Evolutionary conservation across 1,284 basidiomycete genomes (phyloP), one percentile per base, ranked within the genome.

Genomic region (Wallemia hederae): DNA sequence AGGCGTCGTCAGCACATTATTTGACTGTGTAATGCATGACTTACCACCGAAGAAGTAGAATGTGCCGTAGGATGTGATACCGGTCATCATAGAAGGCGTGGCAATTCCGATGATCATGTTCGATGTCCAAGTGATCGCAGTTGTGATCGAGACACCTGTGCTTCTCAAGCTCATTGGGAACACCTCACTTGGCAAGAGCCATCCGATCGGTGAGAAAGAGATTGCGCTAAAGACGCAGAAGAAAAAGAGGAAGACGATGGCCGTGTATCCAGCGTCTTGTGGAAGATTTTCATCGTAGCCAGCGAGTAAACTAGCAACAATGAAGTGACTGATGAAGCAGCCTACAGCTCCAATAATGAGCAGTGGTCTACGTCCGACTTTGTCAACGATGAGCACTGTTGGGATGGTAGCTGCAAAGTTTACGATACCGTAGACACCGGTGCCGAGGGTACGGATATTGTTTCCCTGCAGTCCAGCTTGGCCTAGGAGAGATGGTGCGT

Each of bases 381-480:
- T 75, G 68, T 85, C 82, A 27, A 84, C 75, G 75, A 78, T 84
- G 59, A 84, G 74, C 27, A 83, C 78, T 1, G 80, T 78, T 7
- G 81, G 81, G 62, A 83, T 78, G 0, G 81, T 83, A 14, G 82
- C 80, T 62, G 84, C 72, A 69, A 80, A 78, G 56, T 72, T 80
- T 77, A 78, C 81, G 66, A 87, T 78, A 58, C 85, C 85, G 61
- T 86, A 85, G 14, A 87, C 79, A 59, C 85, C 85, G 11, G 85
- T 87, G 1, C 84, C 82, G 29, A 87, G 74, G 1, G 85, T 74
- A 0, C 76, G 77, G 33, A 73, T 76, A 0, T 80, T 75, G 65
- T 76, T 80, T 22, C 65, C 62, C 49, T 33, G 27, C 14, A 58
- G 2, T 24, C 33, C 27, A 24, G 27, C 34, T 55, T 29, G 39